Percentiles rank a stretch among this genome's conserved stretches.
Conservation (phyloP, 352 stramenopile genomes). For the Phytopythium litorale region DNA sequence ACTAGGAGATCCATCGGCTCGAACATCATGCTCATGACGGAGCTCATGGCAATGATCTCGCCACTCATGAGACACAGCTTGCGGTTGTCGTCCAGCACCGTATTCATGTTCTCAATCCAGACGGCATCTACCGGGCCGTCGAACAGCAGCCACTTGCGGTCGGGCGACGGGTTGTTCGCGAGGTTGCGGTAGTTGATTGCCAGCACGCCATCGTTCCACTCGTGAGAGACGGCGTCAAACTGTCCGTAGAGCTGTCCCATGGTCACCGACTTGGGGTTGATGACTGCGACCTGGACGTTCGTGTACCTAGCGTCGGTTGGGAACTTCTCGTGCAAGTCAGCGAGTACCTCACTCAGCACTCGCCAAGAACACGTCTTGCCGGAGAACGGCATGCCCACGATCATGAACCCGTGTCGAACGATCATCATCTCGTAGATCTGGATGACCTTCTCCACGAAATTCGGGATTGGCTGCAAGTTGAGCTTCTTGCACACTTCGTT, state of each 20-base stretch:
- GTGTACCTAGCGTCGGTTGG: slow-evolving; percentile 71
- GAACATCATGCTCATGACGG: slow-evolving; percentile 96
- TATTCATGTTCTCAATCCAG: slow-evolving; percentile 97
- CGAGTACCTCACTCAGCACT: slow-evolving; percentile 88
- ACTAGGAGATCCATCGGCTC: slow-evolving; percentile 94
- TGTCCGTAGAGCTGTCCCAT: slow-evolving; percentile 94
- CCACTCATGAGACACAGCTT: slow-evolving; percentile 93
- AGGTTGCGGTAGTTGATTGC: slow-evolving; percentile 90
- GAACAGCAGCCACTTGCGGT: slow-evolving; percentile 93
- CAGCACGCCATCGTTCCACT: slow-evolving; percentile 94
- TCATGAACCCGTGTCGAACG: slow-evolving; percentile 95
- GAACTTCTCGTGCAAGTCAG: slow-evolving; percentile 63
- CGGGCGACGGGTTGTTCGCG: slow-evolving; percentile 68
- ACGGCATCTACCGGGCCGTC: slow-evolving; percentile 92
- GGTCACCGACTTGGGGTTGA: slow-evolving; percentile 94
- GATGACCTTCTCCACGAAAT: slow-evolving; percentile 93
- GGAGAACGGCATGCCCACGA: slow-evolving; percentile 93
- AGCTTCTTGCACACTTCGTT: slow-evolving; percentile 72
- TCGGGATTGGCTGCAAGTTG: slow-evolving; percentile 83
- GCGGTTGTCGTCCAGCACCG: slow-evolving; percentile 93
- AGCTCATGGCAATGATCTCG: slow-evolving; percentile 94
- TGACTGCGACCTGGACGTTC: slow-evolving; percentile 72
- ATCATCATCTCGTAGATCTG: slow-evolving; percentile 98
- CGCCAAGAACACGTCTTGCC: slow-evolving; percentile 92
- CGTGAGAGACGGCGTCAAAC: slow-evolving; percentile 93